A percentile compares a stretch with the other conserved stretches of the same genome.
phyloP scores from a whole-genome alignment of 305 asterid species.

The Solanum chacoense region DNA sequence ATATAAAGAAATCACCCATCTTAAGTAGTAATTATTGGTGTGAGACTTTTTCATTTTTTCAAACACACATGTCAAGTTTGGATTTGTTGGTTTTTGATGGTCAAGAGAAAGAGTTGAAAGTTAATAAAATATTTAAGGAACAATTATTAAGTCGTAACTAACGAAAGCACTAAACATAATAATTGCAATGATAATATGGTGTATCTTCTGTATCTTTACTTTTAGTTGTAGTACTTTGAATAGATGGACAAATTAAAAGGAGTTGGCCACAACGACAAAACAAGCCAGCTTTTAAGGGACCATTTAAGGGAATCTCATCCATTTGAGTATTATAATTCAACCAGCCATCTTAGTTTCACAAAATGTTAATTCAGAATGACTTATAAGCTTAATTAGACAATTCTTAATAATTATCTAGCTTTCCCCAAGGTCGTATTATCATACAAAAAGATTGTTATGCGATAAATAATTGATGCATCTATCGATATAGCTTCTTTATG shows the following conservation, averaged over 20 bases:
- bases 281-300: constrained; percentile 47
- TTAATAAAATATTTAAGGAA: neutral
- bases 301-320: constrained; percentile 27
- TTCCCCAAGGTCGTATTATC: neutral
- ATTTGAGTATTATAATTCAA: neutral
- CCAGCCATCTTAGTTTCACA: neutral
- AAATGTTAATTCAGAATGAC: neutral
- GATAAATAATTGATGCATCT: neutral
- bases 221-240: neutral
- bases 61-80: neutral
- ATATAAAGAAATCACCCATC: neutral
- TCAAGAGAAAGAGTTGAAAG: neutral
- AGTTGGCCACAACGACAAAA: constrained; percentile 44
- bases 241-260: neutral
- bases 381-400: neutral
- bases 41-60: neutral
- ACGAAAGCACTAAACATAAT: neutral
- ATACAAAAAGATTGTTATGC: neutral
- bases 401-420: neutral
- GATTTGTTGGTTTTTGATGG: neutral
- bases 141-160: neutral
- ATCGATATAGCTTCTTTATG: neutral
- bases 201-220: neutral
- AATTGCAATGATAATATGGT: neutral
- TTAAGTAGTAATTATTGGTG: neutral